phyloP scores from a whole-genome alignment of 108 stramenopile species.

The Parmales sp. region DNA sequence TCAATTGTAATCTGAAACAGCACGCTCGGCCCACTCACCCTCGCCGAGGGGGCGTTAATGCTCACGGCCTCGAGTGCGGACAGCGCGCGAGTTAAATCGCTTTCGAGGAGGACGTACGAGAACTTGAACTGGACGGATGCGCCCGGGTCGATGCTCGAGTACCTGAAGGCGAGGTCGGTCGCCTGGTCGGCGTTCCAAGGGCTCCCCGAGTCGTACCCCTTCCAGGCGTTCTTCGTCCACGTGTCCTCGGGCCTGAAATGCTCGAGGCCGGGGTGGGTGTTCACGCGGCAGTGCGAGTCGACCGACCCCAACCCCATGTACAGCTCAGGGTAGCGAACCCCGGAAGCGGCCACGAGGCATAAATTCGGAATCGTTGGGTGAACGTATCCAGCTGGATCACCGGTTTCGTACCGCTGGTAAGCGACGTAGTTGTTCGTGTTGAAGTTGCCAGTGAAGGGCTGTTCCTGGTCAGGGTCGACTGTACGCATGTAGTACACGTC shows the following conservation, averaged over 20 bases:
- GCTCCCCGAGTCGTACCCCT: background rate
- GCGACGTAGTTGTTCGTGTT: background rate
- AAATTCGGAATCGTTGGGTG: background rate
- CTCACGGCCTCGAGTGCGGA: background rate
- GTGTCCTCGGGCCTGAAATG: too few species aligned
- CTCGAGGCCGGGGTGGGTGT: background rate
- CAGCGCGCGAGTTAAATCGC: background rate
- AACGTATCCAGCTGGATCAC: background rate
- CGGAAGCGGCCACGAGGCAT: background rate
- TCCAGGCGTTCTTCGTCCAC: background rate
- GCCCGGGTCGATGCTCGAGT: background rate
- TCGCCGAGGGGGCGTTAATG: background rate
- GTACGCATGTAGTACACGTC: constrained; percentile 7
- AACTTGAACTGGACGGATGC: background rate
- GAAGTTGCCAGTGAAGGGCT: background rate
- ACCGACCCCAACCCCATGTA: background rate
- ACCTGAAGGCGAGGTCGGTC: background rate
- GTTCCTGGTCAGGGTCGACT: constrained; percentile 7
- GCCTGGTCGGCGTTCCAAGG: background rate
- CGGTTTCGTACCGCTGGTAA: background rate
- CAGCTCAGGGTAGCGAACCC: background rate
- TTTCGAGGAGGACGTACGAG: background rate
- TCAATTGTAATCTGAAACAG: background rate
- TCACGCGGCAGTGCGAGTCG: background rate
- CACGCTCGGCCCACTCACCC: background rate